These are phyloP conservation scores for Dianthus caryophyllus DNA, from an alignment of 148 eudicot genomes.

Conservation along the genomic window DNA sequence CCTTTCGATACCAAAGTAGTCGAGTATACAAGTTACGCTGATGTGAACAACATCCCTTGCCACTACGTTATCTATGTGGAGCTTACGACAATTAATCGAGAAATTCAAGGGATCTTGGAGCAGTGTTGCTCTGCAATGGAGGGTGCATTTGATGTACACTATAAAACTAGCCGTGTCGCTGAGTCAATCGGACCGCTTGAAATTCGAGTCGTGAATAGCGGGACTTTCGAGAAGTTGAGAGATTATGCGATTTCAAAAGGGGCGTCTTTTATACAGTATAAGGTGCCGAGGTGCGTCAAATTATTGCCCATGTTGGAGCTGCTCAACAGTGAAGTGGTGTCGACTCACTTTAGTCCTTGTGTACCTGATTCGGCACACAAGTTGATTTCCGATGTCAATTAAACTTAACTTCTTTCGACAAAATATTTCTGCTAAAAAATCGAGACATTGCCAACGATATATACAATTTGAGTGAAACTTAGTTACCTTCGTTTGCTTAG, in stretches of 20 bases:
- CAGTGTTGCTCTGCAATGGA: constrained; percentile 49
- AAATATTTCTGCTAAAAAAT: too few species aligned
- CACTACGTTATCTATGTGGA: constrained; percentile 57
- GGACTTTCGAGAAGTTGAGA: constrained; percentile 59
- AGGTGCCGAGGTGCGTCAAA: constrained; percentile 51
- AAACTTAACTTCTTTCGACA: too few species aligned
- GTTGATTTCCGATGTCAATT: too few species aligned
- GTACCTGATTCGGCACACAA: constrained; percentile 14
- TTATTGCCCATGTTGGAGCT: constrained; percentile 35
- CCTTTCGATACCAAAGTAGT: constrained; percentile 26
- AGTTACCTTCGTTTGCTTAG: too few species aligned
- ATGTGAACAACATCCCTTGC: constrained; percentile 40
- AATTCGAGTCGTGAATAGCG: constrained; percentile 45
- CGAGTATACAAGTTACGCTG: constrained; percentile 53
- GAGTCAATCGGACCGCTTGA: constrained; percentile 52
- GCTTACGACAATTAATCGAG: constrained; percentile 18
- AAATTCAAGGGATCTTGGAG: constrained; percentile 9
- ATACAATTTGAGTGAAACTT: too few species aligned
- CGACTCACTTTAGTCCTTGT: constrained; percentile 37
- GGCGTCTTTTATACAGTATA: constrained; percentile 46
- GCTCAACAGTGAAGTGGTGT: constrained; percentile 32
- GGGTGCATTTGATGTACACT: constrained; percentile 36
- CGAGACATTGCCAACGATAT: too few species aligned
- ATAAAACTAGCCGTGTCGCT: constrained; percentile 37
- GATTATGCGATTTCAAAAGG: constrained; percentile 54